Base-by-base conservation (phyloP, 495 filamentous ascomycete species). In the Coniosporium apollinis region DNA sequence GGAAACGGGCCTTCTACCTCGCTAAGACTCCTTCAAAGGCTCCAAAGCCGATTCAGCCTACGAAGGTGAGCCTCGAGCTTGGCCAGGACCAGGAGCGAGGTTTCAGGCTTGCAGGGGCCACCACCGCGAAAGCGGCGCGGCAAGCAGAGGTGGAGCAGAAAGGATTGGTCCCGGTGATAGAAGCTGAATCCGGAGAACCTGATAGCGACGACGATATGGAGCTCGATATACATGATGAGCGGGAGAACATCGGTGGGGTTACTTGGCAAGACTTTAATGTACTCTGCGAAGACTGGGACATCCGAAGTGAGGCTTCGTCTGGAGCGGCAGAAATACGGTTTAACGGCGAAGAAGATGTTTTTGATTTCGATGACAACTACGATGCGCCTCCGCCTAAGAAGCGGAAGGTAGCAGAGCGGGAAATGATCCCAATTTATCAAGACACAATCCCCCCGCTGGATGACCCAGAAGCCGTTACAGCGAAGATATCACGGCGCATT, bases 21-120 rank as follows among this genome's bases (percentile, higher is more conserved):
- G 70, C 70, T 19, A 82, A 82, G 51, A 64, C 68, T 28, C 79
- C 79, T 2, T 19, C 62, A 1, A 87, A 82, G 51, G 65, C 70
- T 8, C 84, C 91, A 14, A 94, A 81, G 49, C 67, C 78, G 1
- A 62, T 94, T 13, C 62, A 83, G 10, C 82, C 84, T 0, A 84
- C 78, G 9, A 99, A 96, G 54, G 64, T 92, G 31, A 81, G 73
- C 38, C 58, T 96, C 4, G 89, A 96, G 38, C 56, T 94, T 8
- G 72, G 74, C 3, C 64, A 65, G 30, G 89, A 96, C 47, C 76
- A 89, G 45, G 76, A 85, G 43, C 76, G 79, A 40, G 57, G 65
- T 7, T 97, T 97, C 52, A 72, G 67, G 25, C 68, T 85, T 1
- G 64, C 67, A 3, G 71, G 68, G 5, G 19, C 44, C 3, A 22